Evolutionary conservation across 352 stramenopile genomes (phyloP).

Genomic region (Phytophthora citrophthora): DNA sequence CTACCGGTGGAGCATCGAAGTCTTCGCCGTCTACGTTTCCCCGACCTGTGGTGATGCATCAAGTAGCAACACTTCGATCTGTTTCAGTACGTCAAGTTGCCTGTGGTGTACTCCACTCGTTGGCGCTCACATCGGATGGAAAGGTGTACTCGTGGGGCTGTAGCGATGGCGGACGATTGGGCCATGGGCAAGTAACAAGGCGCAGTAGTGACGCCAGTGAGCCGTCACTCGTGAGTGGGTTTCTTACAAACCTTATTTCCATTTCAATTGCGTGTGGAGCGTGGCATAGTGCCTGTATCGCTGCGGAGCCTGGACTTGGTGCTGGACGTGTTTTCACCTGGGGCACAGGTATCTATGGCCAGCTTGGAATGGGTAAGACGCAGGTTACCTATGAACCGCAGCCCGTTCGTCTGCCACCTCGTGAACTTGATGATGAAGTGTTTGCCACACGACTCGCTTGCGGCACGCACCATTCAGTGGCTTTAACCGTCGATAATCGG

Average conservation of each 20-base stretch:
- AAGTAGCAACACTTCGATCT: conserved; percentile 52
- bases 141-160: conserved; percentile 95
- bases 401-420: conserved; percentile 34
- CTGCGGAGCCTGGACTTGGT: conserved; percentile 14
- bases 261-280: conserved; percentile 71
- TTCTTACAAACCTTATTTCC: conserved; percentile 39
- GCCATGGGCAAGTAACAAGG: conserved; percentile 29
- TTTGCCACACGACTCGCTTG: conserved; percentile 53
- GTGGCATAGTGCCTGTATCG: conserved; percentile 80
- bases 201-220: conserved; percentile 26
- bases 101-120: conserved; percentile 91
- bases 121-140: conserved; percentile 86
- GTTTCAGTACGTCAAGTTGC: conserved; percentile 80
- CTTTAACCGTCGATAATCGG: conserved; percentile 52
- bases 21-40: conserved; percentile 43
- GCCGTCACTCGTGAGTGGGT: conserved; percentile 45
- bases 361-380: conserved; percentile 55
- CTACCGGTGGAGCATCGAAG: conserved; percentile 7
- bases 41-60: conserved; percentile 63
- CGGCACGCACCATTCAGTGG: conserved; percentile 72
- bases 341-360: conserved; percentile 78
- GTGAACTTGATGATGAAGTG: conserved; percentile 48
- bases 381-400: conserved; percentile 58
- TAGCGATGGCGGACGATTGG: conserved; percentile 87
- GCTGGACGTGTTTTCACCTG: conserved; percentile 66